Conservation (phyloP, 352 stramenopile genomes). For the Globisporangium spinosum region DNA sequence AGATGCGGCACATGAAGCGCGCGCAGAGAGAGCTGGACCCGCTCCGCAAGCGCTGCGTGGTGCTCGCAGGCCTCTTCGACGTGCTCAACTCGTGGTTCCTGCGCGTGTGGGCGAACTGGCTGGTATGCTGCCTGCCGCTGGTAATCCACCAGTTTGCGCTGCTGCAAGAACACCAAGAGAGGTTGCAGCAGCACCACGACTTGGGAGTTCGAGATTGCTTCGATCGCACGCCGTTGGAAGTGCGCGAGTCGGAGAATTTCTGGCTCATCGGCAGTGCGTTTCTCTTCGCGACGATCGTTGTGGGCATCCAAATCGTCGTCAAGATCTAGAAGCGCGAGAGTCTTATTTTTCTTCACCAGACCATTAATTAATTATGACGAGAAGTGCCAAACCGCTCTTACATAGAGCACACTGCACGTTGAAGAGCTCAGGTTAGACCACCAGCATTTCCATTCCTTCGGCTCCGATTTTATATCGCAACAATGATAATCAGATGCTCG, state of each 20-base stretch:
- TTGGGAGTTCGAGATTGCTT: conserved; percentile 24
- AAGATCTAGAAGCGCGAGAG: conserved; percentile 35
- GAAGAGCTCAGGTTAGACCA: neutral
- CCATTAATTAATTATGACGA: neutral
- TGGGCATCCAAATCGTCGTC: conserved; percentile 62
- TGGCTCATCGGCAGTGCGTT: conserved; percentile 49
- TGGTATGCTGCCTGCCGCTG: conserved; percentile 44
- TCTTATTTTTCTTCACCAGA: neutral
- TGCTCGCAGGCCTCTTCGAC: conserved; percentile 51
- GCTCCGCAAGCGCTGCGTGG: conserved; percentile 45
- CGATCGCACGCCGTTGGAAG: conserved; percentile 38
- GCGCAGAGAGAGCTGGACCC: conserved; percentile 36
- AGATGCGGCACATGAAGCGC: conserved; percentile 52
- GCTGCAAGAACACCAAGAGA: conserved; percentile 15
- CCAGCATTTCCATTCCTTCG: neutral
- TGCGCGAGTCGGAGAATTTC: conserved; percentile 60
- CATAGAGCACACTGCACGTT: neutral
- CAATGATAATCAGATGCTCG: neutral
- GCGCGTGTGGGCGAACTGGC: conserved; percentile 52
- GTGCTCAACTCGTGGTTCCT: conserved; percentile 59
- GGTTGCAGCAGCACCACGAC: neutral
- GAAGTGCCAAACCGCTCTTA: neutral
- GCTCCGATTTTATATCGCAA: neutral
- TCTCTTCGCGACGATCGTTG: conserved; percentile 51
- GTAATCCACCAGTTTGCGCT: conserved; percentile 21